Evolutionary conservation across 2,329 filamentous ascomycete genomes (phyloP), one percentile per base, ranked within the genome.

Genomic region (Myriosclerotinia scirpicola): DNA sequence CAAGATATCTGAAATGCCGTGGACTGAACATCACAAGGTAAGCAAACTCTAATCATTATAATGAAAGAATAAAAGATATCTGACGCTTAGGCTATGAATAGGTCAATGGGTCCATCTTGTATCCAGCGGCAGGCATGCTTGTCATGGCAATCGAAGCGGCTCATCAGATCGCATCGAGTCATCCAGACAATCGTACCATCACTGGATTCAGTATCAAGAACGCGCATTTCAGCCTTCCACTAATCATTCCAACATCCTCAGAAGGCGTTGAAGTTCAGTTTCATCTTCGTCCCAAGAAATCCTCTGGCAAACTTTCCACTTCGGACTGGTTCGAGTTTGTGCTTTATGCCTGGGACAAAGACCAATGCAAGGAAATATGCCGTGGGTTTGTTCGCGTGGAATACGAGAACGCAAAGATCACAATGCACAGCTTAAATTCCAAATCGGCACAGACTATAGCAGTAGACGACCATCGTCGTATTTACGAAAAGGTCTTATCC

Each of bases 141-240:
- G 42, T 65, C 30, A 60, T 60, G 55, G 54, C 55, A 15, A 60
- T 66, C 17, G 64, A 66, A 60, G 64, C 64, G 15, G 38, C 54
- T 15, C 12, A 54, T 9, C 64, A 66, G 26, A 34, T 64, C 7
- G 30, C 52, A 26, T 5, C 34, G 17, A 50, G 26, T 26, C 5
- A 17, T 15, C 3, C 26, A 34, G 22, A 53, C 2, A 54, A 48
- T 14, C 46, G 20, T 17, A 52, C 4, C 8, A 48, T 64, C 11
- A 36, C 20, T 6, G 30, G 60, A 26, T 54, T 58, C 26, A 65
- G 40, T 30, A 20, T 65, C 26, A 17, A 50, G 34, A 44, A 65
- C 22, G 30, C 38, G 4, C 40, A 36, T 20, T 40, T 65, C 17
- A 56, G 26, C 12, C 54, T 75, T 1, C 79, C 76, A 1, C 14